These are phyloP conservation scores for Dillenia suffruticosa DNA, from an alignment of 164 flowering plant genomes.

Conservation along the genomic window DNA sequence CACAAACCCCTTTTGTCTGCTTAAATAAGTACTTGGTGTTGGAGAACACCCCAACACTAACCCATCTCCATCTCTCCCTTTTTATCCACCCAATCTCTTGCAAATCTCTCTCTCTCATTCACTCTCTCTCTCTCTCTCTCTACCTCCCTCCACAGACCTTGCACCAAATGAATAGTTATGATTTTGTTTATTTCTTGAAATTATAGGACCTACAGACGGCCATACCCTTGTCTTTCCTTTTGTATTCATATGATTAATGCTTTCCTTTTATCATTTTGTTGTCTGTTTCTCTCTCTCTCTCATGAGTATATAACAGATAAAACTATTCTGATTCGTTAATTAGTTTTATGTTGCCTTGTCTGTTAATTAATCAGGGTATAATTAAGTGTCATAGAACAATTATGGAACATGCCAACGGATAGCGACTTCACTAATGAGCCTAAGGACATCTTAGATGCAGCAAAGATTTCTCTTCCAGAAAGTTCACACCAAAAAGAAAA, in stretches of 20 bases:
- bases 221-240: conserved; percentile 21
- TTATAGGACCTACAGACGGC: conserved; percentile 9
- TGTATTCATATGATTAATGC: conserved; percentile 3
- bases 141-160: neutral
- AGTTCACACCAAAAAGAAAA: no score
- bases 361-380: neutral
- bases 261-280: conserved; percentile 18
- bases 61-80: conserved; percentile 25
- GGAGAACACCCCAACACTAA: conserved; percentile 29
- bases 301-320: neutral
- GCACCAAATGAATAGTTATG: conserved; percentile 1
- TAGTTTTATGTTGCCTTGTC: no score
- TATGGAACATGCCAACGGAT: no score
- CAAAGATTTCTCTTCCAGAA: no score
- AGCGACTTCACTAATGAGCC: no score
- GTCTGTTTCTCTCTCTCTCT: neutral
- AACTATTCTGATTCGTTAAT: neutral
- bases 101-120: conserved; percentile 11
- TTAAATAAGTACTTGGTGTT: conserved; percentile 30
- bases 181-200: conserved; percentile 9
- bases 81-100: conserved; percentile 9
- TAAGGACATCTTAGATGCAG: no score
- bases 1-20: conserved; percentile 31
- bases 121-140: neutral
- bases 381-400: neutral